Base-by-base conservation (phyloP, 352 stramenopile genomes). In the Pelagophyceae sp. region DNA sequence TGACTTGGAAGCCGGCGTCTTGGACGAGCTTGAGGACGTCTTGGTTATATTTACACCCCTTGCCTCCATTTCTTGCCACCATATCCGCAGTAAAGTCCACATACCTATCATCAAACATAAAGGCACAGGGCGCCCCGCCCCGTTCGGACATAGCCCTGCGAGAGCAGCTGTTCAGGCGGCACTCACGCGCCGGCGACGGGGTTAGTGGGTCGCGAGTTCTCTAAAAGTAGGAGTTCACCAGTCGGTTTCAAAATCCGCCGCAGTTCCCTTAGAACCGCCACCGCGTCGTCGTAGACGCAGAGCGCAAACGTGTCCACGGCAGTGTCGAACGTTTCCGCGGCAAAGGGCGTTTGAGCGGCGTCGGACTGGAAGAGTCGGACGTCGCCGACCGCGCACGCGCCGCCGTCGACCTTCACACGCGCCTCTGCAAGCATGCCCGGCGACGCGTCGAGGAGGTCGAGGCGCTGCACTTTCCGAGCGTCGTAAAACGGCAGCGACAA, bases 261-360 rank as follows among this genome's bases (percentile, higher is more conserved):
- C 71, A 90, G 81, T 78, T 90, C 79, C 37, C 80, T 27, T 19
- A 90, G 75, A 72, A 31, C 67, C 38, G 11, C 23, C 17, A 1
- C 33, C 25, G 87, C 85, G 79, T 94, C 89, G 78, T 94, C 89
- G 86, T 94, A 90, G 58, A 92, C 95, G 83, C 94, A 98, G 5
- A 98, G 84, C 0, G 90, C 91, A 79, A 98, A 98, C 27, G 92
- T 97, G 84, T 97, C 93, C 20, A 97, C 90, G 25, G 97, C 93
- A 1, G 92, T 95, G 82, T 98, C 93, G 82, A 97, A 98, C 6
- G 78, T 77, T 38, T 86, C 79, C 64, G 85, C 79, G 0, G 77
- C 54, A 72, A 93, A 93, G 32, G 67, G 20, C 15, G 58, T 23
- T 37, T 17, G 2, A 6, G 35, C 33, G 2, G 67, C 67, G 38